These are phyloP conservation scores for Fusarium penzigii DNA, from an alignment of 2,329 filamentous ascomycete species.

Conservation along the genomic window DNA sequence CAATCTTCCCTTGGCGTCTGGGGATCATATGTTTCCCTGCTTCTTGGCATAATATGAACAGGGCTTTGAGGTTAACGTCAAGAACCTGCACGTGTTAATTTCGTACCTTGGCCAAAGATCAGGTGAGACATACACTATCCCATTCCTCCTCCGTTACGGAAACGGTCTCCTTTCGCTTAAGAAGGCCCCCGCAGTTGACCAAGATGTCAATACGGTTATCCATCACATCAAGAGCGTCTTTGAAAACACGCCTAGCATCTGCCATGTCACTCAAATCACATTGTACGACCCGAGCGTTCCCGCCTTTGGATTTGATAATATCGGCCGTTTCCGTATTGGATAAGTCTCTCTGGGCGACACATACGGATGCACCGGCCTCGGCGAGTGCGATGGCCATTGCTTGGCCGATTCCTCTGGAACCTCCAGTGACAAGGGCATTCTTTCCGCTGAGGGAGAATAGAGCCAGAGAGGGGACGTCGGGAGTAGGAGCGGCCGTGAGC, in stretches of 20 bases:
- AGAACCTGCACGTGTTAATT: too few species aligned
- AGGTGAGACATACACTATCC: conserved; percentile 4
- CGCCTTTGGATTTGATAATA: conserved; percentile 4
- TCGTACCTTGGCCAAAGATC: too few species aligned
- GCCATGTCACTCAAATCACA: conserved; percentile 7
- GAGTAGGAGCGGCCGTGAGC: conserved; percentile 3
- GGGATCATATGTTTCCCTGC: conserved; percentile 10
- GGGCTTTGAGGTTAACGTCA: conserved; percentile 8
- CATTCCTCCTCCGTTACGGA: conserved; percentile 5
- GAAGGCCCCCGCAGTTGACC: conserved; percentile 8
- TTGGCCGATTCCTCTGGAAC: conserved; percentile 6
- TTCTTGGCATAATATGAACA: conserved; percentile 11
- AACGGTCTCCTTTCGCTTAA: conserved; percentile 1
- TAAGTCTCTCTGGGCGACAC: conserved; percentile 9
- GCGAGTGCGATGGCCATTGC: conserved; percentile 4
- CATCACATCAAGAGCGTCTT: conserved; percentile 6
- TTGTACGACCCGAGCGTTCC: background rate
- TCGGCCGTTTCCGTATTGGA: conserved; percentile 2
- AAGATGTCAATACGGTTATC: conserved; percentile 8
- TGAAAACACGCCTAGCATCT: conserved; percentile 7
- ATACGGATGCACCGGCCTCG: conserved; percentile 7
- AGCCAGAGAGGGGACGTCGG: conserved; percentile 4
- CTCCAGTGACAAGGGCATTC: conserved; percentile 10
- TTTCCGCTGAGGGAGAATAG: conserved; percentile 11
- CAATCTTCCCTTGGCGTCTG: conserved; percentile 7